Conservation (phyloP, 768 basidiomycete species). For the Podaxis pistillaris region DNA sequence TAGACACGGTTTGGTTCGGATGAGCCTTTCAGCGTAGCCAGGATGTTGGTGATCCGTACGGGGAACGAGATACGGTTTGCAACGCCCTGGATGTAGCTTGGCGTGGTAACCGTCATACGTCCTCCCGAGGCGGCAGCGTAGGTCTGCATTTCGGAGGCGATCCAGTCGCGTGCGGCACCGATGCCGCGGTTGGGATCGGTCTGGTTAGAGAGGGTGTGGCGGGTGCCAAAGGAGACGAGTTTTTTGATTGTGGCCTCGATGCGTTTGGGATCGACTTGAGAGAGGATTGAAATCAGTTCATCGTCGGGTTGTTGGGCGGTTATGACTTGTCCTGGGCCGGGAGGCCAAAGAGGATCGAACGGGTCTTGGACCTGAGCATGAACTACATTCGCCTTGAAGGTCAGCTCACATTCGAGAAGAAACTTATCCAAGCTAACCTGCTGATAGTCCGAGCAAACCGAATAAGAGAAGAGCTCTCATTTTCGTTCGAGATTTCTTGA, state of each 20-base stretch:
- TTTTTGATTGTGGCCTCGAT: constrained; percentile 47
- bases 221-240: constrained; percentile 55
- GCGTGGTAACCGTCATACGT: constrained; percentile 43
- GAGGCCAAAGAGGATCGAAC: constrained; percentile 36
- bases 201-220: constrained; percentile 51
- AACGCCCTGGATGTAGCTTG: constrained; percentile 42
- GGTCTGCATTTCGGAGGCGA: constrained; percentile 42
- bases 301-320: constrained; percentile 40
- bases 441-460: neutral
- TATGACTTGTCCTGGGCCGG: constrained; percentile 43
- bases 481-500: neutral
- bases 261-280: constrained; percentile 42
- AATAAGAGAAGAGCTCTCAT: neutral
- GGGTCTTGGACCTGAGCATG: neutral
- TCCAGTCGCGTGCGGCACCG: constrained; percentile 57
- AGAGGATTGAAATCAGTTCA: constrained; percentile 45
- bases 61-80: constrained; percentile 30
- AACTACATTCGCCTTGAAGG: neutral
- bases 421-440: neutral
- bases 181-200: constrained; percentile 52
- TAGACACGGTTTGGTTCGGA: constrained; percentile 49
- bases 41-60: constrained; percentile 32
- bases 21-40: constrained; percentile 48
- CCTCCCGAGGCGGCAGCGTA: constrained; percentile 37
- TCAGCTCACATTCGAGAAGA: neutral